A percentile compares a stretch with the other conserved stretches of the same genome.
phyloP scores from a whole-genome alignment of 2,329 filamentous ascomycete genomes.

The Apiospora saccharicola region DNA sequence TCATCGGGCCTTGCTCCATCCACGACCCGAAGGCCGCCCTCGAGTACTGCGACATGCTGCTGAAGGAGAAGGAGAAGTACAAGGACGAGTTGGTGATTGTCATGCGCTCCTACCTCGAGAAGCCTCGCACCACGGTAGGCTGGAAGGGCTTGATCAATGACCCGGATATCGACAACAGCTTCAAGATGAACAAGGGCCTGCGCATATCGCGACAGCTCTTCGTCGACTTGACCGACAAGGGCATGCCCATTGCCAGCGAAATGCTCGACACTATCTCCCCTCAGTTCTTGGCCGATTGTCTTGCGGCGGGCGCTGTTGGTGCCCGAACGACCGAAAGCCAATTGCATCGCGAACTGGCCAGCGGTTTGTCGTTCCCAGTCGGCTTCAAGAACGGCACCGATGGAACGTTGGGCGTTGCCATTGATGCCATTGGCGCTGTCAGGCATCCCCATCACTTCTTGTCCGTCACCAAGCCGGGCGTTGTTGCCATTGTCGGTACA shows the following conservation, averaged over 20 bases:
- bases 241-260: slow-evolving; percentile 96
- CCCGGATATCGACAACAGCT: slow-evolving; percentile 96
- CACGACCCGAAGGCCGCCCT: slow-evolving; percentile 92
- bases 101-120: slow-evolving; percentile 98
- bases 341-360: slow-evolving; percentile 92
- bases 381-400: slow-evolving; percentile 99
- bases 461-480: slow-evolving; percentile 94
- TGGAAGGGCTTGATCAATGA: slow-evolving; percentile 99
- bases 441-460: slow-evolving; percentile 95
- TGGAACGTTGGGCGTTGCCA: slow-evolving; percentile 85
- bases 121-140: slow-evolving; percentile 95
- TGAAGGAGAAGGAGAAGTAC: slow-evolving; percentile 86
- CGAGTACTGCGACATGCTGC: slow-evolving; percentile 87
- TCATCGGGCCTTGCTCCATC: slow-evolving; percentile 96
- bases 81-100: slow-evolving; percentile 90
- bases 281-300: slow-evolving; percentile 91
- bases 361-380: slow-evolving; percentile 93
- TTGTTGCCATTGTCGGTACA: slow-evolving; percentile 94
- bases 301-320: slow-evolving; percentile 91
- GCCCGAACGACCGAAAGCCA: slow-evolving; percentile 97
- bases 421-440: slow-evolving; percentile 94
- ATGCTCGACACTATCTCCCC: slow-evolving; percentile 99
- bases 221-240: slow-evolving; percentile 86
- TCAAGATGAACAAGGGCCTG: slow-evolving; percentile 98
- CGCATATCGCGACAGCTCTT: slow-evolving; percentile 88